Conservation (phyloP, 1,284 basidiomycete genomes). For the Ganoderma multipileum region DNA sequence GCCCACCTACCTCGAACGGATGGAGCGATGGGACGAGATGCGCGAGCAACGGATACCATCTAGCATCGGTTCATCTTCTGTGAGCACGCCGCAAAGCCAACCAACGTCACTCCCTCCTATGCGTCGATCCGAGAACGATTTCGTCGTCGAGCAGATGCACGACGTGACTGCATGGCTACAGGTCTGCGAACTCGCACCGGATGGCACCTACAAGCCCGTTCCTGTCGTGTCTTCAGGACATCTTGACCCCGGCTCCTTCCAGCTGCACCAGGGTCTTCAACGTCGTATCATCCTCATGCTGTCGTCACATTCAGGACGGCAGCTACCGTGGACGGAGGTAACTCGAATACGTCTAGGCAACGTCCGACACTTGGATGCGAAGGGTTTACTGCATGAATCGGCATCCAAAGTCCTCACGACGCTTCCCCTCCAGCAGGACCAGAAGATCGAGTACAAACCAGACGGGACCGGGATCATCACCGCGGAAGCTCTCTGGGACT, state of each 20-base stretch:
- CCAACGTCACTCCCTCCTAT: conserved; percentile 66
- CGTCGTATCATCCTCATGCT: conserved; percentile 81
- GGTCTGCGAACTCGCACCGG: conserved; percentile 85
- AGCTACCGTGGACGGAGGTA: conserved; percentile 87
- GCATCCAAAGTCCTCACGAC: conserved; percentile 72
- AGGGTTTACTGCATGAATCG: conserved; percentile 82
- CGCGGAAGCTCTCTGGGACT: conserved; percentile 90
- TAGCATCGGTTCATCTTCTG: conserved; percentile 27
- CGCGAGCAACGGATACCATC: conserved; percentile 65
- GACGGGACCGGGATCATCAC: conserved; percentile 82
- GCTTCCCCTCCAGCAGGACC: conserved; percentile 77
- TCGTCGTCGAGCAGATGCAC: conserved; percentile 88
- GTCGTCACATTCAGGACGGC: conserved; percentile 88
- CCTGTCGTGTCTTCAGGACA: conserved; percentile 82
- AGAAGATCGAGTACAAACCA: conserved; percentile 74
- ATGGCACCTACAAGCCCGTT: conserved; percentile 86
- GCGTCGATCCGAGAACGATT: conserved; percentile 91
- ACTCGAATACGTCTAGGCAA: conserved; percentile 83
- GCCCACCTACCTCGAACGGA: conserved; percentile 83
- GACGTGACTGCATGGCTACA: conserved; percentile 89
- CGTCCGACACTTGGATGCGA: conserved; percentile 84
- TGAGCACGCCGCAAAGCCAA: conserved; percentile 34
- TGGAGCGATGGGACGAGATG: conserved; percentile 93
- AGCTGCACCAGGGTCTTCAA: conserved; percentile 93
- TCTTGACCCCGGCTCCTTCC: conserved; percentile 88